A percentile compares a stretch with the other conserved stretches of the same genome.
These are phyloP conservation scores for Amoebophrya sp. DNA, from an alignment of 169 alveolate species.

Conservation along the genomic window DNA sequence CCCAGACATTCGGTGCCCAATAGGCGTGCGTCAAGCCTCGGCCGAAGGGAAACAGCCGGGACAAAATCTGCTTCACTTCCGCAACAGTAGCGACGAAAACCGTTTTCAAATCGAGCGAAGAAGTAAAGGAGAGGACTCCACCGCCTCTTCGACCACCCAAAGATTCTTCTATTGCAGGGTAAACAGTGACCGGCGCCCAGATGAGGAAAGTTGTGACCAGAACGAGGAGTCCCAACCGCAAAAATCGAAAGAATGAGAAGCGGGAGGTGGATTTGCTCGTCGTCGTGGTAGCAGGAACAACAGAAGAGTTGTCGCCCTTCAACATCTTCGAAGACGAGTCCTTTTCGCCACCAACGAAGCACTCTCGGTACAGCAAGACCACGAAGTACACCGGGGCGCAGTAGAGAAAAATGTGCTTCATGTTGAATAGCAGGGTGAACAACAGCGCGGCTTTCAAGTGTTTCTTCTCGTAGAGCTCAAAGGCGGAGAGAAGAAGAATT, in stretches of 20 bases:
- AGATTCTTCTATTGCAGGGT: neutral
- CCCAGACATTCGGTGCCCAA: conserved; percentile 76
- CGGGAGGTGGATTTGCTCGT: too few species aligned
- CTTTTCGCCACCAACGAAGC: too few species aligned
- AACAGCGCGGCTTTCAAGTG: neutral
- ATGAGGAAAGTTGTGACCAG: conserved; percentile 12
- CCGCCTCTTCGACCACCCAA: neutral
- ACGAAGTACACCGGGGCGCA: conserved; percentile 54
- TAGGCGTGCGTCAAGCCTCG: conserved; percentile 72
- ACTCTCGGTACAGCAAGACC: conserved; percentile 40
- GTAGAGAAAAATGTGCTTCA: conserved; percentile 50
- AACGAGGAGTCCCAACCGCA: neutral
- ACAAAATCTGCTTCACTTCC: conserved; percentile 29
- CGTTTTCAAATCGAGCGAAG: too few species aligned
- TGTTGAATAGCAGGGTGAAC: neutral
- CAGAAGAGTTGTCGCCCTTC: neutral
- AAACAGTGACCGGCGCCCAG: conserved; percentile 18
- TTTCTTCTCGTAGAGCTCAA: neutral
- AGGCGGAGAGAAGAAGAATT: conserved; percentile 46
- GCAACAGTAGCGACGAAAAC: neutral
- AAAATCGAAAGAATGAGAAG: conserved; percentile 1
- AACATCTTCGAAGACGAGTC: neutral
- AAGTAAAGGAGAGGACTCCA: too few species aligned
- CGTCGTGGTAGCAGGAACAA: too few species aligned
- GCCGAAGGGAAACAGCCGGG: conserved; percentile 67